phyloP scores from a whole-genome alignment of 2,329 filamentous ascomycete genomes.

The Phialocephala subalpina region DNA sequence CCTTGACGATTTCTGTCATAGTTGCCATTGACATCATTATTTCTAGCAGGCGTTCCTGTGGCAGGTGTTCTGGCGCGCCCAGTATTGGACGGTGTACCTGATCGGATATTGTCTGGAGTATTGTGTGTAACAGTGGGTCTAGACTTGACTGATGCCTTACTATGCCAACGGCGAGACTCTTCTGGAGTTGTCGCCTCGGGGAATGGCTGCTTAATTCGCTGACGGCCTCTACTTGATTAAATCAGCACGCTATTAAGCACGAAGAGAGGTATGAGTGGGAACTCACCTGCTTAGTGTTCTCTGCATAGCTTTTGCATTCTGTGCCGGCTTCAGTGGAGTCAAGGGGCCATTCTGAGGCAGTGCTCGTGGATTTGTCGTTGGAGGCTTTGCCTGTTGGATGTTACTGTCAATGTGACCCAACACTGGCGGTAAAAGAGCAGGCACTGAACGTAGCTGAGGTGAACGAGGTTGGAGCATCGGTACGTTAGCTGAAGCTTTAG shows the following conservation, averaged over 20 bases:
- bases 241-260: neutral
- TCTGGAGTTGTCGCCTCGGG: conserved; percentile 7
- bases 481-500: neutral
- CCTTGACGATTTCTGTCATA: neutral
- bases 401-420: neutral
- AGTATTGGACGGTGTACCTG: conserved; percentile 5
- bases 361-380: neutral
- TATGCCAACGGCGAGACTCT: conserved; percentile 1
- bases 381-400: neutral
- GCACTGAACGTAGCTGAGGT: neutral
- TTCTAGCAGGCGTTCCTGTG: neutral
- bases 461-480: neutral
- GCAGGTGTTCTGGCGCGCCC: neutral
- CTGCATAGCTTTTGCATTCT: neutral
- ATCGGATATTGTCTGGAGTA: neutral
- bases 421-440: neutral
- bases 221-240: conserved; percentile 1
- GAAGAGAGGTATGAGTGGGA: neutral
- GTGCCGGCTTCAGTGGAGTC: neutral
- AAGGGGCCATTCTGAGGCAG: neutral
- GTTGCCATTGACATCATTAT: neutral
- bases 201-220: conserved; percentile 24
- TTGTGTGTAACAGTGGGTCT: neutral
- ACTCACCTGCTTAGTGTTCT: conserved; percentile 15
- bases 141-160: neutral